Evolutionary conservation across 176 grass and related monocot species (phyloP).

Genomic region (Eleusine coracana): DNA sequence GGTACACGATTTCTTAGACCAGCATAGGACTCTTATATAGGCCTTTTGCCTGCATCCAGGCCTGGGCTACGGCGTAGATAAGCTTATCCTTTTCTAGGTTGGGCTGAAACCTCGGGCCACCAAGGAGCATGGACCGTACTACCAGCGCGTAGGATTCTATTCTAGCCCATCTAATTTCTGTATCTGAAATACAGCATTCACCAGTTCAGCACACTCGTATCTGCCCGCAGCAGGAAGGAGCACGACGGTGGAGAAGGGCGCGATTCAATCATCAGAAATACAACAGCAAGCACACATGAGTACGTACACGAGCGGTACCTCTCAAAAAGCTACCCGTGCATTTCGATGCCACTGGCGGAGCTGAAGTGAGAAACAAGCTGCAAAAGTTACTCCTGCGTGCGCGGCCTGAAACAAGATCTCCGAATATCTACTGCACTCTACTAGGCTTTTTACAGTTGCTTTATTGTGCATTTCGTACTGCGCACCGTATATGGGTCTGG

Average conservation of each 20-base stretch:
- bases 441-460: neutral
- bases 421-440: neutral
- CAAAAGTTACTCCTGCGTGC: neutral
- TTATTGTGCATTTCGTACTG: neutral
- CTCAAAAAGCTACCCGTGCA: neutral
- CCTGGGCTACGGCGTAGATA: no score
- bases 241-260: neutral
- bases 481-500: neutral
- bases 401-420: neutral
- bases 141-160: neutral
- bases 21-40: neutral
- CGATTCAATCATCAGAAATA: neutral
- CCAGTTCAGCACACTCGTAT: neutral
- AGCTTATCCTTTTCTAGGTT: neutral
- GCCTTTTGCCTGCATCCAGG: no score
- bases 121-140: no score
- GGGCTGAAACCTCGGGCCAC: neutral
- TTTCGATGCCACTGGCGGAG: neutral
- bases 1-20: neutral
- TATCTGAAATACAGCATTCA: neutral
- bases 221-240: neutral
- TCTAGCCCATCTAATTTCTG: neutral
- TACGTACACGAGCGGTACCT: neutral
- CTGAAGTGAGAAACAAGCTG: slow-evolving; percentile 19
- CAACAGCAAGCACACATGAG: neutral